Evolutionary conservation across 345 rosid genomes (phyloP), one percentile per base, ranked within the genome.

Genomic region (Salix koriyanagi): DNA sequence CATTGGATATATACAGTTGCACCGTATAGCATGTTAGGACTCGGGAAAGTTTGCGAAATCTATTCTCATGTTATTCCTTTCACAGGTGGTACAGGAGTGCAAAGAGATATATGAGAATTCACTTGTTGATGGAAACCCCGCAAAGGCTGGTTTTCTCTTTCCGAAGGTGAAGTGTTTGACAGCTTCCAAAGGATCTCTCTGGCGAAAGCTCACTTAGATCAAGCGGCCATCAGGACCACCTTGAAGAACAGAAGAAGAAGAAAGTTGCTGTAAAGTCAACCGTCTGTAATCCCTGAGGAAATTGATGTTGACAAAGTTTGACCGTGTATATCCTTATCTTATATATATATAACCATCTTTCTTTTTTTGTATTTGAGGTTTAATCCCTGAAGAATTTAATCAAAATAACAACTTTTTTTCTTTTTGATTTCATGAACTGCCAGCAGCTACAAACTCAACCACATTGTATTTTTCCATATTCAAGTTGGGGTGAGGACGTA

Each of bases 1-100:
- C 46, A 42, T 2, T 11, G 46, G 46, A 42, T 56, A 56, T 56
- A 25, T 8, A 10, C 26, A 8, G 12, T 8, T 56, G 61, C 61
- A 56, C 23, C 26, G n/a, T 56, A 8, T 56, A 56, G 12, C 61
- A 56, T 56, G 26, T 8, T 54, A 54, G 25, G 61, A 21, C 15
- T 62, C 36, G 28, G 28, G 36, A 26, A 26, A 5, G 9, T 12
- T 30, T 25, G 1, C 10, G 70, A 67, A 30, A 23, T 13, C 19
- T 21, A 6, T 37, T 15, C 6, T 37, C 23, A 42, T n/a, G 9
- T 4, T 19, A 50, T 73, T 34, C 41, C 10, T 79, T 67, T 36
- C 25, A 69, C 86, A 96, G 99, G 98, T 96, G 50, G 94, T 94
- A 64, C 98, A 92, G 85, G 99, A 96, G 79, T 96, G 99, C 91